A percentile compares a stretch with the other conserved stretches of the same genome.
Evolutionary conservation across 352 stramenopile species (phyloP).

Genomic region (Pilasporangium apinafurcum): DNA sequence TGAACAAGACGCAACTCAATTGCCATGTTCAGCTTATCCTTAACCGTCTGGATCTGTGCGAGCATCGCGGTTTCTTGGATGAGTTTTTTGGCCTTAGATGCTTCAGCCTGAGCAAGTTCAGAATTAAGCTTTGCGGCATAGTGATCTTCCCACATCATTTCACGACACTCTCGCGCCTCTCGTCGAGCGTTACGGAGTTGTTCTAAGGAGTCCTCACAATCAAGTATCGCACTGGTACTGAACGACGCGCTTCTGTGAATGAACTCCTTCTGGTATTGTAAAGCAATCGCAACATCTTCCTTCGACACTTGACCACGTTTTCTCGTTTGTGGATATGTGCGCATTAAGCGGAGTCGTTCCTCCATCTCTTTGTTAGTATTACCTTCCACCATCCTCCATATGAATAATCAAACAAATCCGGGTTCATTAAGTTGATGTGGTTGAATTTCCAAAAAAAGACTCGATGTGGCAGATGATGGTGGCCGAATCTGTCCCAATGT

Average conservation of each 20-base stretch:
- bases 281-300: slow-evolving; percentile 26
- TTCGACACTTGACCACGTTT: slow-evolving; percentile 46
- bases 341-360: slow-evolving; percentile 43
- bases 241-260: slow-evolving; percentile 25
- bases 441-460: too few relatives aligned
- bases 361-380: slow-evolving; percentile 18
- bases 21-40: slow-evolving; percentile 69
- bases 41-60: slow-evolving; percentile 36
- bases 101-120: slow-evolving; percentile 8
- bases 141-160: slow-evolving; percentile 70
- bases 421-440: too few relatives aligned
- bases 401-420: too few relatives aligned
- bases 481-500: too few relatives aligned
- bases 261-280: slow-evolving; percentile 36
- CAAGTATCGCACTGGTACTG: slow-evolving; percentile 33
- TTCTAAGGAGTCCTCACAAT: slow-evolving; percentile 45
- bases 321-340: slow-evolving; percentile 20
- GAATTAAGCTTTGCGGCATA: slow-evolving; percentile 17
- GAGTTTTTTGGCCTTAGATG: slow-evolving; percentile 32
- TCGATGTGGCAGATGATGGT: too few relatives aligned
- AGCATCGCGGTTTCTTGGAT: slow-evolving; percentile 48
- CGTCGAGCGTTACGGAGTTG: slow-evolving; percentile 33
- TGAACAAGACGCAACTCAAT: slow-evolving; percentile 44
- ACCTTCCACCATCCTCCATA: too few relatives aligned
- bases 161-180: slow-evolving; percentile 38